Evolutionary conservation across 164 flowering plant genomes (phyloP), one percentile per base, ranked within the genome.

Genomic region (Taxillus chinensis): DNA sequence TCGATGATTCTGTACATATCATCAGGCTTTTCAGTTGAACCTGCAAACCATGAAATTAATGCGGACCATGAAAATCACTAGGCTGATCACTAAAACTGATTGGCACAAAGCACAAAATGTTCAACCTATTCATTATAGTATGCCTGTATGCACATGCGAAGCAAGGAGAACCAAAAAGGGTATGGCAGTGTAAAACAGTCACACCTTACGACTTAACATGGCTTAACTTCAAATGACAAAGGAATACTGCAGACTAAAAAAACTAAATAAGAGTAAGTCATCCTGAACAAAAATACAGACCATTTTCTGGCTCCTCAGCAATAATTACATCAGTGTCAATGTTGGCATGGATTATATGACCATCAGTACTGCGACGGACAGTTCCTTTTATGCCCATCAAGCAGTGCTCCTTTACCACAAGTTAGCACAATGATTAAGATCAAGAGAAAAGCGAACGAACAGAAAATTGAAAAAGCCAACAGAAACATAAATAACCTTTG

Each of bases 341-440:
- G 79, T 93, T 93, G 72, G 99, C 99, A 82, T 93, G 99, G 73
- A 93, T 93, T 60, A 93, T 93, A 73, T 93, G 99, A 48, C 97
- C 97, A 73, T 93, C 99, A 45, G 99, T 87, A 70, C 99, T 89
- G 59, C 97, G 97, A 13, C 99, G 96, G 64, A 93, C 99, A 45
- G 99, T 93, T 70, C 99, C 99, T 69, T 89, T 93, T 70, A 93
- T 93, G 59, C 99, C 99, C 99, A 93, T 89, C 81, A 93, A 73
- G 82, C 97, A 93, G 68, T 93, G 99, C 72, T 93, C 99, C 99
- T 93, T 75, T 68, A 73, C 43, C 61, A 66, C 17, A 67, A 62
- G 63, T 54, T 68, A 16, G 73, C 60, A 10, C 3, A 43, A 60
- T n/a, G 62, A 58, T 69, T 8, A 41, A 52, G 15, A 42, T 7